phyloP scores from a whole-genome alignment of 2,329 filamentous ascomycete genomes.

The Aspergillus unguis region DNA sequence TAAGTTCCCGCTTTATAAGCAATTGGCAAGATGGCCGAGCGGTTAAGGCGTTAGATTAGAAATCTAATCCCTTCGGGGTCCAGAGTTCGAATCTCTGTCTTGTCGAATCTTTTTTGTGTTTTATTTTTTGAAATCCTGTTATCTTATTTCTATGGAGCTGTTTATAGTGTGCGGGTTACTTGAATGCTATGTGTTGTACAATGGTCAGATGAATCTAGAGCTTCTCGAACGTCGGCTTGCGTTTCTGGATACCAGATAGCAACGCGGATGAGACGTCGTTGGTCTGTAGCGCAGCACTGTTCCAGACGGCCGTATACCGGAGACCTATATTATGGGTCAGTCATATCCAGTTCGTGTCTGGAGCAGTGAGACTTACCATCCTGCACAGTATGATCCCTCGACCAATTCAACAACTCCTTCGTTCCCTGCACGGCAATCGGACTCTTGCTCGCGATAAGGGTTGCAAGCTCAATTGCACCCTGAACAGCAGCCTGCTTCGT shows the following conservation, averaged over 20 bases:
- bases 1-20: background rate
- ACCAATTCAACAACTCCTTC: slow-evolving; percentile 81
- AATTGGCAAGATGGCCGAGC: slow-evolving; percentile 12
- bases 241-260: slow-evolving; percentile 72
- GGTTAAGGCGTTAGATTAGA: slow-evolving; percentile 17
- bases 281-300: slow-evolving; percentile 76
- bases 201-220: slow-evolving; percentile 48
- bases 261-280: slow-evolving; percentile 72
- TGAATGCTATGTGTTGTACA: too few relatives aligned
- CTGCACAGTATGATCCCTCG: slow-evolving; percentile 70
- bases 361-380: slow-evolving; percentile 58
- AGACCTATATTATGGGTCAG: slow-evolving; percentile 52
- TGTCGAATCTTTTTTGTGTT: slow-evolving; percentile 8
- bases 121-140: background rate
- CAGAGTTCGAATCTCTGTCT: slow-evolving; percentile 17
- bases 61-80: slow-evolving; percentile 15
- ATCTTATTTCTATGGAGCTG: background rate
- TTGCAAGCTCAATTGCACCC: slow-evolving; percentile 62
- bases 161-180: too few relatives aligned
- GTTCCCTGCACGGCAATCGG: slow-evolving; percentile 84
- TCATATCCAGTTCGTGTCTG: background rate
- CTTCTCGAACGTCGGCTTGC: slow-evolving; percentile 79
- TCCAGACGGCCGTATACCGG: slow-evolving; percentile 84
- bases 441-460: slow-evolving; percentile 71
- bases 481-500: slow-evolving; percentile 61